Conservation (phyloP, 2,329 filamentous ascomycete species). For the Fusarium abutilonis region DNA sequence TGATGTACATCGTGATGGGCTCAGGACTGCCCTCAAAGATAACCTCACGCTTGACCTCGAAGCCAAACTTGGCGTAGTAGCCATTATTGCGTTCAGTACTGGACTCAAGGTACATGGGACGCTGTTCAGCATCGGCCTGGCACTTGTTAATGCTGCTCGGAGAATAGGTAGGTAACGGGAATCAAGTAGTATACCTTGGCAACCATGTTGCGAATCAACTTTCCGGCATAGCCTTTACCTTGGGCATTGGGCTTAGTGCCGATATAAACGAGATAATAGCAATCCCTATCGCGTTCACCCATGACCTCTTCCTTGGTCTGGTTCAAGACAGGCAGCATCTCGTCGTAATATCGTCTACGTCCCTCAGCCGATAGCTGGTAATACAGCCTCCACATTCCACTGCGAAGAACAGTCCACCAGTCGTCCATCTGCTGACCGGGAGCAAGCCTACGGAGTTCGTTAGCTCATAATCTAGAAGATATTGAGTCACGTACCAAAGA, state of each 20-base stretch:
- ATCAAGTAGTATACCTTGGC: constrained; percentile 58
- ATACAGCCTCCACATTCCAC: constrained; percentile 80
- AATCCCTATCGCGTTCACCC: constrained; percentile 71
- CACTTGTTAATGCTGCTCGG: neutral
- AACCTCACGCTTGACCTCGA: constrained; percentile 71
- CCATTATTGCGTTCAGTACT: constrained; percentile 73
- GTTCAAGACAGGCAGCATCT: constrained; percentile 80
- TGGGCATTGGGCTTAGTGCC: constrained; percentile 77
- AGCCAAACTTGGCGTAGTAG: constrained; percentile 82
- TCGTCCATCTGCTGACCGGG: constrained; percentile 79
- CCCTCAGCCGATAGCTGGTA: constrained; percentile 79
- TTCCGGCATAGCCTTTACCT: constrained; percentile 76
- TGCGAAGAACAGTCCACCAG: constrained; percentile 75
- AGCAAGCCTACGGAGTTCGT: constrained; percentile 68
- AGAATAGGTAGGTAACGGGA: neutral
- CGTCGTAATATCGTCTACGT: constrained; percentile 76
- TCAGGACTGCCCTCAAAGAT: constrained; percentile 66
- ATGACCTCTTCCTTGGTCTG: constrained; percentile 76
- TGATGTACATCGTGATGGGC: constrained; percentile 77
- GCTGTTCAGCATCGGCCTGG: constrained; percentile 73
- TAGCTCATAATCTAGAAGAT: neutral
- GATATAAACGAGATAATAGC: constrained; percentile 86
- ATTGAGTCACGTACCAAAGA: constrained; percentile 70
- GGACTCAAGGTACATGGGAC: constrained; percentile 81
- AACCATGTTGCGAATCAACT: constrained; percentile 76